Conservation (phyloP, 805 yeast species). For the Kluyveromyces lactis region DNA sequence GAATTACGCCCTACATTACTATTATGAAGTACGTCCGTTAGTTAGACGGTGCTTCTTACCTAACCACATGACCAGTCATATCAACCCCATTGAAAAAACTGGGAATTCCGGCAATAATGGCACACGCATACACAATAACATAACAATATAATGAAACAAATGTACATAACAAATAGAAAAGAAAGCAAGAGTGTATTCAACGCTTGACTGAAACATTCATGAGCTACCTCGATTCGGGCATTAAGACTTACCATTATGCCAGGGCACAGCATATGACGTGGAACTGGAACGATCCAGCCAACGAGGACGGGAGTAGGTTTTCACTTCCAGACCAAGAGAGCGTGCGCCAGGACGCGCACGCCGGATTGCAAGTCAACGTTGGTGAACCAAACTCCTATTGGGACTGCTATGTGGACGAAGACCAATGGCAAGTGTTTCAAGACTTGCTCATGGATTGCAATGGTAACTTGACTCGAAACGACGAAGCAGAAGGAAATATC, state of each 20-base stretch:
- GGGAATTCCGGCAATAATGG: too few species aligned
- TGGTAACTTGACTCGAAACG: slow-evolving; percentile 2
- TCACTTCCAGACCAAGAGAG: slow-evolving; percentile 3
- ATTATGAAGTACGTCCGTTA: too few species aligned
- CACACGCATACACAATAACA: too few species aligned
- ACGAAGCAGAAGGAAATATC: not conserved
- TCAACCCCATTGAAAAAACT: too few species aligned
- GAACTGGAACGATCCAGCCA: slow-evolving; percentile 2
- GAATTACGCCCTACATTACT: too few species aligned
- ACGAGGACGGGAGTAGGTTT: slow-evolving; percentile 1
- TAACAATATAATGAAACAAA: too few species aligned
- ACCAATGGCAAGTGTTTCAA: slow-evolving; percentile 3
- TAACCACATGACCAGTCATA: too few species aligned
- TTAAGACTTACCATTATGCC: not conserved
- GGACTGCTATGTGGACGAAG: slow-evolving; percentile 5
- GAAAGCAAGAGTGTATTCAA: not conserved
- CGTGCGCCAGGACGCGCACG: slow-evolving; percentile 4
- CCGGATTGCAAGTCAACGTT: slow-evolving; percentile 3
- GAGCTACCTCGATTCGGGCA: slow-evolving; percentile 1
- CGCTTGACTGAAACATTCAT: not conserved
- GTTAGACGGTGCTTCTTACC: too few species aligned
- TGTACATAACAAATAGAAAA: not conserved
- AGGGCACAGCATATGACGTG: slow-evolving; percentile 4
- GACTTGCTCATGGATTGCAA: slow-evolving; percentile 4
- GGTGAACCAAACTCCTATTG: slow-evolving; percentile 3